phyloP scores from a whole-genome alignment of 768 basidiomycete species.

The Termitomyces sp. region DNA sequence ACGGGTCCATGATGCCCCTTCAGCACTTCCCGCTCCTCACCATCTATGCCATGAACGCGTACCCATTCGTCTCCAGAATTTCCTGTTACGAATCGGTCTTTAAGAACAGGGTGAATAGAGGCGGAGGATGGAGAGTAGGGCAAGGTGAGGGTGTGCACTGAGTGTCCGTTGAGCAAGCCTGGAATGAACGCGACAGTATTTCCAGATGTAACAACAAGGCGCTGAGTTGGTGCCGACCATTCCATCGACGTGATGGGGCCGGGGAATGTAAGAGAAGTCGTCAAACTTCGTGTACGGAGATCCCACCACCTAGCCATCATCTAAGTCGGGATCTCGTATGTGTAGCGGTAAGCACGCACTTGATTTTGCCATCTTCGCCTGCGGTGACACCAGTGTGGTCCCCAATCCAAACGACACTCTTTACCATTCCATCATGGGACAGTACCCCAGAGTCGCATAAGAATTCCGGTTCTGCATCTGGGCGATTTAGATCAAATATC shows the following conservation, averaged over 20 bases:
- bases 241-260: constrained; percentile 94
- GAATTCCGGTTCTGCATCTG: constrained; percentile 84
- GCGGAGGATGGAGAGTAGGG: constrained; percentile 89
- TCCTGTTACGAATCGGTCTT: constrained; percentile 92
- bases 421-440: constrained; percentile 85
- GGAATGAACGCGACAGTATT: constrained; percentile 91
- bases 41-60: constrained; percentile 84
- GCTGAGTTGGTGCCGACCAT: constrained; percentile 71
- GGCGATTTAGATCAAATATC: constrained; percentile 83
- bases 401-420: constrained; percentile 91
- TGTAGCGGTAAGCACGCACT: constrained; percentile 41
- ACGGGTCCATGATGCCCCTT: constrained; percentile 99
- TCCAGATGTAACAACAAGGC: constrained; percentile 87
- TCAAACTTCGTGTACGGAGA: constrained; percentile 68
- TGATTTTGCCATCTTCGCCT: constrained; percentile 87
- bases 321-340: constrained; percentile 1
- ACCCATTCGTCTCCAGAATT: constrained; percentile 94
- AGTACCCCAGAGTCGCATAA: constrained; percentile 54
- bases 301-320: constrained; percentile 86
- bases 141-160: constrained; percentile 72
- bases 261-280: constrained; percentile 65
- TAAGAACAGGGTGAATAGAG: constrained; percentile 84
- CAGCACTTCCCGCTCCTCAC: constrained; percentile 84
- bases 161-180: constrained; percentile 55
- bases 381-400: constrained; percentile 85